These are phyloP conservation scores for Auriscalpium orientale DNA, from an alignment of 768 basidiomycete genomes.

Conservation along the genomic window DNA sequence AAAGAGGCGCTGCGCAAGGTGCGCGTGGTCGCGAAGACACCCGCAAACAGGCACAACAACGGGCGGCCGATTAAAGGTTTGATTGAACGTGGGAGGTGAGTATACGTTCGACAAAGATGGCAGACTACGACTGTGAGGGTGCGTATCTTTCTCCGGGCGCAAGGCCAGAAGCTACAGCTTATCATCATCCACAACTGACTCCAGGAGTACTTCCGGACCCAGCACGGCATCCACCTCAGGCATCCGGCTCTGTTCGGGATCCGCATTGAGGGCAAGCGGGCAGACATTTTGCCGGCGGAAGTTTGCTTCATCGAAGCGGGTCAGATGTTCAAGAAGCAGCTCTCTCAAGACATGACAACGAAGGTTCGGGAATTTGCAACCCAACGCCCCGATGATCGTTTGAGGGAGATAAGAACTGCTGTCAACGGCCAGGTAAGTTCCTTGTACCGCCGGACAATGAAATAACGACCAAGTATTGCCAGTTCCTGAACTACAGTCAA, in stretches of 20 bases:
- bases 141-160: not conserved
- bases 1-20: not conserved
- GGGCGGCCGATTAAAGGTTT: not conserved
- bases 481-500: not conserved
- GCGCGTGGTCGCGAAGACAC: not conserved
- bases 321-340: not conserved
- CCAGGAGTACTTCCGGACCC: not conserved
- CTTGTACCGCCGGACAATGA: not conserved
- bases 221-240: not conserved
- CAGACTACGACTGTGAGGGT: not conserved
- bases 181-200: not conserved
- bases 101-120: not conserved
- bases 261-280: not conserved
- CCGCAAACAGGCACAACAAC: not conserved
- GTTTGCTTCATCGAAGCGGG: not conserved
- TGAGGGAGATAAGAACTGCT: not conserved
- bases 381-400: not conserved
- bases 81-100: not conserved
- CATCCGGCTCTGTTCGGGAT: not conserved
- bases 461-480: not conserved
- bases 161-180: not conserved
- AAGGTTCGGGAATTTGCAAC: not conserved
- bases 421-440: not conserved
- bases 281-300: not conserved
- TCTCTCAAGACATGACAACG: not conserved